Evolutionary conservation across 768 basidiomycete genomes (phyloP), one percentile per base, ranked within the genome.

Genomic region (Scleroderma citrinum): DNA sequence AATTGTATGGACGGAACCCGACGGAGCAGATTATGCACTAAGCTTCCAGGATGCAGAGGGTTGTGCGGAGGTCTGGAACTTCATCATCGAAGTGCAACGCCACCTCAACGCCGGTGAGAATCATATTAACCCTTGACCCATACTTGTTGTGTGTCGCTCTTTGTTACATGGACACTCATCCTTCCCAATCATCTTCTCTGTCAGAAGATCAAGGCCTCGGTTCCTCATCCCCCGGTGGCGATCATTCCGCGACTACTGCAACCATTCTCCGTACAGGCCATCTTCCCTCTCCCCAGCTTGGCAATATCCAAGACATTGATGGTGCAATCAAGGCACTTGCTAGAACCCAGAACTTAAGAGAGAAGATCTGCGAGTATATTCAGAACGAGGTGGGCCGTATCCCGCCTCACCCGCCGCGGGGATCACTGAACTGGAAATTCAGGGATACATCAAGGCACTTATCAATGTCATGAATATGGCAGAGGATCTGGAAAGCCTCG

Each of bases 1-100:
- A 42, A 97, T 99, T 58, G 95, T 97, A 17, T 99, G 96, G 96
- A 98, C 95, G 3, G 95, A 98, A 64, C 88, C 91, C 1, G 86
- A 90, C 54, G 90, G 91, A 24, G 82, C 87, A 32, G 96, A 99
- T 67, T 94, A 96, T 63, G 95, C 95, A 2, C 74, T 99, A 46
- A 95, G 92, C 59, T 99, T 99, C 59, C 95, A 97, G 62, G 95
- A 97, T 58, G 81, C 90, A 1, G 90, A 92, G 53, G 96, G 94
- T 26, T 99, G 95, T 58, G 77, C 83, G 29, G 93, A 98, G 71
- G 90, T 98, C 43, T 99, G 96, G 95, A 88, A 87, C 59, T 99
- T 97, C 66, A 95, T 99, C 58, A 71, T 79, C 53, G 91, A 95
- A 61, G 91, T 97, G 29, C 91, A 93, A 66, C 77, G 82, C 51